Evolutionary conservation across 768 basidiomycete genomes (phyloP).

Genomic region (Kwoniella dendrophila): DNA sequence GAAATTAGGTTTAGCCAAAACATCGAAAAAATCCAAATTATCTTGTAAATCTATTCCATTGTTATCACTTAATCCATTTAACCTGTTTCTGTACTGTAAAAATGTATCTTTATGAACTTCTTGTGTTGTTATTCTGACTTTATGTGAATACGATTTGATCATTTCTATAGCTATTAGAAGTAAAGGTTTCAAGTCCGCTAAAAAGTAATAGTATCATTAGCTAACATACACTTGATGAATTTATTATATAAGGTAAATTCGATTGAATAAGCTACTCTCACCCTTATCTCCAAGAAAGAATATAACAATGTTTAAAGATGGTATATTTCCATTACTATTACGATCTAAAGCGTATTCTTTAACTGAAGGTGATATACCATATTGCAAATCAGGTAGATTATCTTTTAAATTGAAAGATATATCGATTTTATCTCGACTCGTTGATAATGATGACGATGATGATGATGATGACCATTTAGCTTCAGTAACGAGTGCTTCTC

Average conservation of each 20-base stretch:
- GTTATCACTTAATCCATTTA: slow-evolving; percentile 13
- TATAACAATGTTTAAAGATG: slow-evolving; percentile 63
- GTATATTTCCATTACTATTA: slow-evolving; percentile 6
- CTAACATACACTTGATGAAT: neutral
- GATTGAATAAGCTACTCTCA: slow-evolving; percentile 50
- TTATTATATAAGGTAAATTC: neutral
- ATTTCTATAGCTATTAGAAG: slow-evolving; percentile 62
- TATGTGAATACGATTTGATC: slow-evolving; percentile 60
- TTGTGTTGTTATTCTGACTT: slow-evolving; percentile 65
- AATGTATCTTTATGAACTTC: slow-evolving; percentile 63
- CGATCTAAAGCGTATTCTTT: slow-evolving; percentile 7
- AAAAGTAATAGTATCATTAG: neutral
- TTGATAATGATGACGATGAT: neutral
- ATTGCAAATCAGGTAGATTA: neutral
- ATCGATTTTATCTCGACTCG: slow-evolving; percentile 1
- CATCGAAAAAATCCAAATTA: slow-evolving; percentile 62
- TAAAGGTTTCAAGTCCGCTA: slow-evolving; percentile 67
- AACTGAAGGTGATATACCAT: neutral
- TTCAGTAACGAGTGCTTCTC: too few species aligned
- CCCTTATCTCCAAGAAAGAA: slow-evolving; percentile 70
- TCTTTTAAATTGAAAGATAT: slow-evolving; percentile 1
- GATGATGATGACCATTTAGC: neutral
- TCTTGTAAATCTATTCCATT: slow-evolving; percentile 46
- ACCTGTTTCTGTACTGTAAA: slow-evolving; percentile 47
- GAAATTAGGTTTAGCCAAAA: slow-evolving; percentile 65